Conservation (phyloP, 2,329 filamentous ascomycete species). For the Aspergillus caelatus region DNA sequence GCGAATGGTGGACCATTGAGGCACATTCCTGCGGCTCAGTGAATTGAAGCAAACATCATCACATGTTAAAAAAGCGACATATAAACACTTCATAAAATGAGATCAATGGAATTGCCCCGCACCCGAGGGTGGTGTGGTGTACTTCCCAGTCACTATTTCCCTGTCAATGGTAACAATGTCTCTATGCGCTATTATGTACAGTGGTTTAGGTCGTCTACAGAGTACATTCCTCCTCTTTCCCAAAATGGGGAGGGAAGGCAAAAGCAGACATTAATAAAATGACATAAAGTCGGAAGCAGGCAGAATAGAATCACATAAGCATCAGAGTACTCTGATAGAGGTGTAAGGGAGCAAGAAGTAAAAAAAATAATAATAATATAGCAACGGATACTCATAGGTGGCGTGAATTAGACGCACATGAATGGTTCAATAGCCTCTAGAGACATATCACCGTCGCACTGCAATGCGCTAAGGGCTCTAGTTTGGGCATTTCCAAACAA, state of each 20-base stretch:
- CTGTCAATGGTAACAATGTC: not conserved
- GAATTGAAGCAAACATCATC: not conserved
- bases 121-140: not conserved
- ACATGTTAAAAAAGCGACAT: not conserved
- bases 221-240: not conserved
- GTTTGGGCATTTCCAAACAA: not conserved
- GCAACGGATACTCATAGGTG: not conserved
- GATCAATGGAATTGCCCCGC: not conserved
- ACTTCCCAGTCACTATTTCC: not conserved
- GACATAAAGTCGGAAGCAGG: not conserved
- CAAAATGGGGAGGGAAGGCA: not conserved
- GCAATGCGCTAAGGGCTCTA: not conserved
- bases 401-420: not conserved
- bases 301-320: not conserved
- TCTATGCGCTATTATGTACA: not conserved
- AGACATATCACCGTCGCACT: not conserved
- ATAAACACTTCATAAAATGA: not conserved
- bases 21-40: not conserved
- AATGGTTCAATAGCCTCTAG: not conserved
- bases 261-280: not conserved
- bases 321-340: not conserved
- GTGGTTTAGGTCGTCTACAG: not conserved
- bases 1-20: not conserved
- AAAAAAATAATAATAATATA: not conserved
- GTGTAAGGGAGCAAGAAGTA: not conserved